Base-by-base conservation (phyloP, 768 basidiomycete genomes). In the Gautieria morchelliformis region DNA sequence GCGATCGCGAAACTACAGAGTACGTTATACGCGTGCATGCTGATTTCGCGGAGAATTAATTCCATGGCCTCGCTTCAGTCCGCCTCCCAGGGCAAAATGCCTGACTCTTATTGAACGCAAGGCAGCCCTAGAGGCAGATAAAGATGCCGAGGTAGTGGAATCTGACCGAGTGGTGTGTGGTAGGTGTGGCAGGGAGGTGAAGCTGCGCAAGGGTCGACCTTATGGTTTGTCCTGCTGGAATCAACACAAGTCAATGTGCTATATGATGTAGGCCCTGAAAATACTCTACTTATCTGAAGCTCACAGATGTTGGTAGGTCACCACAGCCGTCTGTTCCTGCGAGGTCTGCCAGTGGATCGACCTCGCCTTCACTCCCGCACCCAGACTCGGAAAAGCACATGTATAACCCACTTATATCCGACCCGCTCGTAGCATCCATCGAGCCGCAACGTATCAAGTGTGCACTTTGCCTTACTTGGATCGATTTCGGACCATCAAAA, bases 101-200 rank as follows among this genome's bases (percentile, higher is more conserved):
- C 45, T 46, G 19, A 57, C 56, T 6, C 47, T 57, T 59, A 69
- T 69, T 51, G 76, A 83, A 62, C 73, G 82, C 58, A 77, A 78
- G 61, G 75, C 74, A 15, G 59, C 71, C 33, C 69, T 89, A 2
- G 77, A 80, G 54, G 68, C 73, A 3, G 86, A 88, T 66, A 73
- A 78, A 14, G 74, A 74, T 52, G 72, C 72, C 5, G 76, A 76
- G 52, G 76, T 74, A 52, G 71, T 82, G 15, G 72, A 80, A 62
- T 71, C 77, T 3, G 70, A 78, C 48, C 73, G 75, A 55, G 80
- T 79, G 17, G 69, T 78, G 52, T 89, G 87, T 65, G 76, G 75
- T 60, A 74, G 71, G 39, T 89, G 87, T 65, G 69, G 78, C 53
- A 80, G 75, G 58, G 87, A 85, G 83, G 74, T 89, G 58, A 74